Conservation (phyloP, 2,329 filamentous ascomycete species). For the Fonsecaea monophora region DNA sequence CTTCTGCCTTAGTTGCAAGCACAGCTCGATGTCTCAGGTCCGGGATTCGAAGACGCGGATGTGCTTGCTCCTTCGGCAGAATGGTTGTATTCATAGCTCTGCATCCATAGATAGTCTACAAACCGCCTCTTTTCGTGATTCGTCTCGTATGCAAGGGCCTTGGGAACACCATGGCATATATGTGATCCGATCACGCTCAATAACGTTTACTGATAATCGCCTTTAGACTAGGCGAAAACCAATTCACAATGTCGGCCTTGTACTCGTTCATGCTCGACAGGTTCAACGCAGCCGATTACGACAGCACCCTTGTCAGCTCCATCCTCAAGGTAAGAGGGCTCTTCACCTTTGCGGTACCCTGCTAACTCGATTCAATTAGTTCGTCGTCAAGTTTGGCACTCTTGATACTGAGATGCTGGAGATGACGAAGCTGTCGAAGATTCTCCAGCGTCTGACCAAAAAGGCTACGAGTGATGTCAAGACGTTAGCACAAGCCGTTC, state of each 20-base stretch:
- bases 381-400: slow-evolving; percentile 63
- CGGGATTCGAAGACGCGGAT: background rate
- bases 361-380: slow-evolving; percentile 47
- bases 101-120: slow-evolving; percentile 35
- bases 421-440: slow-evolving; percentile 66
- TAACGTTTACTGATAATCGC: slow-evolving; percentile 41
- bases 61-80: slow-evolving; percentile 7
- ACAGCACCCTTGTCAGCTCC: slow-evolving; percentile 52
- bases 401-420: slow-evolving; percentile 64
- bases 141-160: background rate
- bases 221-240: slow-evolving; percentile 58
- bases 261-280: slow-evolving; percentile 59
- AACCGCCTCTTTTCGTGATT: slow-evolving; percentile 22
- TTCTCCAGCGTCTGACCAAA: slow-evolving; percentile 64
- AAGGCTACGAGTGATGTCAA: slow-evolving; percentile 65
- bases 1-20: slow-evolving; percentile 11
- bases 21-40: background rate
- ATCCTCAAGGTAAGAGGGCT: slow-evolving; percentile 52
- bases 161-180: slow-evolving; percentile 8
- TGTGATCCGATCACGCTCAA: slow-evolving; percentile 17
- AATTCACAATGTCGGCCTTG: slow-evolving; percentile 54
- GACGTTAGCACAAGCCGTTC: slow-evolving; percentile 61
- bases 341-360: slow-evolving; percentile 3
- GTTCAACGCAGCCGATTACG: slow-evolving; percentile 56
- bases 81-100: slow-evolving; percentile 28